Evolutionary conservation across 2,329 filamentous ascomycete species (phyloP), one percentile per base, ranked within the genome.

Genomic region (Fusarium zealandicum): DNA sequence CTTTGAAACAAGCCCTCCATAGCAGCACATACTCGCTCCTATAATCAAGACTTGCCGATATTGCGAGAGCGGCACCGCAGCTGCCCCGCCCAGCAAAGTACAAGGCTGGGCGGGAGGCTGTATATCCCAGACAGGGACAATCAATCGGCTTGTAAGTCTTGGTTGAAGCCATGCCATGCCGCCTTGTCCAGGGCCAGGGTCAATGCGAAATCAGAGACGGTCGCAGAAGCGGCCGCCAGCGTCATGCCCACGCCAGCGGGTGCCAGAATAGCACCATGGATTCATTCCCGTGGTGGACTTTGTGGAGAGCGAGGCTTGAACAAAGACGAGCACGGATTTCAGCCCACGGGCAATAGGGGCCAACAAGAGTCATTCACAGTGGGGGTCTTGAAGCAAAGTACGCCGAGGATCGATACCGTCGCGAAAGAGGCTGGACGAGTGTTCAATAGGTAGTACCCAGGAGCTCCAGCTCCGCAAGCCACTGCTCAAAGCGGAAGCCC

Each of bases 241-340:
- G 56, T 59, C 35, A 52, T 50, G 56, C 53, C 58, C 63, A 63
- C 63, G 51, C 51, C 40, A 41, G 54, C 50, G 49, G 49, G n/a
- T n/a, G n/a, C n/a, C n/a, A n/a, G n/a, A n/a, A n/a, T n/a, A n/a
- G n/a, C n/a, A n/a, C n/a, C n/a, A n/a, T n/a, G n/a, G n/a, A n/a
- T n/a, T n/a, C n/a, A n/a, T n/a, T n/a, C n/a, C n/a, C n/a, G n/a
- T n/a, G n/a, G n/a, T n/a, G 56, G 54, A 41, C 38, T 38, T 42
- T 44, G 52, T 54, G 51, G 49, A 54, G 54, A 54, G 55, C 20
- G 49, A 20, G 30, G 32, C 43, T 54, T 43, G 46, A 37, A 57
- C 41, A 45, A 44, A 54, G 32, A 25, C 31, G 45, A 60, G 54
- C 54, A 62, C 33, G 50, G 51, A 39, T 56, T 60, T 60, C 46